A percentile compares a stretch with the other conserved stretches of the same genome.
Evolutionary conservation across 2,329 filamentous ascomycete species (phyloP).

Genomic region (Sarocladiaceae sp.): DNA sequence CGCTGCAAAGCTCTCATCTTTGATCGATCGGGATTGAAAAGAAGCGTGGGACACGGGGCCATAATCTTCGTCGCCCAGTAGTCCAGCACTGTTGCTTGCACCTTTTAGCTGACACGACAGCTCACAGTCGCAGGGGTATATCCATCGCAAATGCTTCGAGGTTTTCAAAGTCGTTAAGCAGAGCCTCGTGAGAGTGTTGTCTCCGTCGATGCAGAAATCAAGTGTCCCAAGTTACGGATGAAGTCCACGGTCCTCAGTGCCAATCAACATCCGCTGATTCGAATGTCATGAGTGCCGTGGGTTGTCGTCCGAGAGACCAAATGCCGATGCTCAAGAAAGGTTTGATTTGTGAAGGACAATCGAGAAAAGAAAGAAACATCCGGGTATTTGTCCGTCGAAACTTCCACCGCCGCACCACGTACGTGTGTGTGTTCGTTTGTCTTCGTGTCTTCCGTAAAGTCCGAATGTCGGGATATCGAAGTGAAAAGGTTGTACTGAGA

Average conservation of each 20-base stretch:
- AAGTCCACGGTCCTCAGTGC: constrained; percentile 14
- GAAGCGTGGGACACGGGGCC: too few species aligned
- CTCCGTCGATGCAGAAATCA: constrained; percentile 24
- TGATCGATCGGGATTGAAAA: too few species aligned
- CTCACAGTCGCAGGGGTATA: constrained; percentile 13
- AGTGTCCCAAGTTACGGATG: background rate
- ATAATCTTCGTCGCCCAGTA: too few species aligned
- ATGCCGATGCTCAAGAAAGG: constrained; percentile 2
- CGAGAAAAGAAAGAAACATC: constrained; percentile 3
- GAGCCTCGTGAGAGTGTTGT: constrained; percentile 27
- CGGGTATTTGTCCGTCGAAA: constrained; percentile 9
- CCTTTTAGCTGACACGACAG: constrained; percentile 10
- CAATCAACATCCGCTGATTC: too few species aligned
- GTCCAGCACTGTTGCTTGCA: constrained; percentile 5
- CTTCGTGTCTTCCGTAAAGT: constrained; percentile 8
- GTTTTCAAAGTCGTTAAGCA: constrained; percentile 26
- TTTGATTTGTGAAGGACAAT: background rate
- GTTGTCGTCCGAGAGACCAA: constrained; percentile 5
- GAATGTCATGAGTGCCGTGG: too few species aligned
- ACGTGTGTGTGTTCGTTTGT: constrained; percentile 2
- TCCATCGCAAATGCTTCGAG: constrained; percentile 13
- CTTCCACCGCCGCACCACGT: constrained; percentile 6
- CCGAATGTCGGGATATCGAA: constrained; percentile 9
- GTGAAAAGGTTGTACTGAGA: constrained; percentile 8
- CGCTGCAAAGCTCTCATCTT: background rate